Conservation (phyloP, 2,329 filamentous ascomycete genomes). For the Keithomyces neogunnii region DNA sequence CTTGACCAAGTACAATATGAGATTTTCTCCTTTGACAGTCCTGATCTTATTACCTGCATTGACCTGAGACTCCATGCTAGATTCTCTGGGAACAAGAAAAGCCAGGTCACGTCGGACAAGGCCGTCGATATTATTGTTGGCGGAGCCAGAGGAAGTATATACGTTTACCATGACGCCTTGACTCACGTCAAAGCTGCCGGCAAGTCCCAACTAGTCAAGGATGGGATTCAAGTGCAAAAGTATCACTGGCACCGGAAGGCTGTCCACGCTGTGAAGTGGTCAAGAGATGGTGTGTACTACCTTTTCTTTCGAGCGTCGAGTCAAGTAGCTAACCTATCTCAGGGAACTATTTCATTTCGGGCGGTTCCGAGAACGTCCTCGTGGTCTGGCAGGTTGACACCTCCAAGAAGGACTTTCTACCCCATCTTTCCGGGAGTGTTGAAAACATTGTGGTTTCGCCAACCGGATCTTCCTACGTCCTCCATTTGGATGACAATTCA, state of each 20-base stretch:
- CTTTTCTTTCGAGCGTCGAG: not conserved
- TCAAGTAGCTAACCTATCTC: slow-evolving; percentile 19
- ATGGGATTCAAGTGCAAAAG: slow-evolving; percentile 51
- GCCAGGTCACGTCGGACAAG: slow-evolving; percentile 17
- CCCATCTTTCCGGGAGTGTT: slow-evolving; percentile 81
- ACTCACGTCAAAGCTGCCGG: slow-evolving; percentile 41
- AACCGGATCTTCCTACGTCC: slow-evolving; percentile 68
- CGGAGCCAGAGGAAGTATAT: slow-evolving; percentile 65
- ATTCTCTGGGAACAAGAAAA: slow-evolving; percentile 14
- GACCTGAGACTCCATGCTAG: slow-evolving; percentile 44
- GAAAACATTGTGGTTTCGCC: slow-evolving; percentile 78
- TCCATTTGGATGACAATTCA: slow-evolving; percentile 88
- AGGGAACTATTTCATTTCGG: slow-evolving; percentile 92
- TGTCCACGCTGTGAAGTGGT: slow-evolving; percentile 85
- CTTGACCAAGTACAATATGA: slow-evolving; percentile 35
- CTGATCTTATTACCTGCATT: slow-evolving; percentile 58
- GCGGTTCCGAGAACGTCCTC: slow-evolving; percentile 80
- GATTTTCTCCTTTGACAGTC: slow-evolving; percentile 49
- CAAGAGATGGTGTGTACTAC: slow-evolving; percentile 61
- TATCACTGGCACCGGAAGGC: slow-evolving; percentile 87
- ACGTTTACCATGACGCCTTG: slow-evolving; percentile 72
- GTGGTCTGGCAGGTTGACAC: slow-evolving; percentile 93
- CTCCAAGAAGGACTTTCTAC: slow-evolving; percentile 70
- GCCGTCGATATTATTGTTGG: slow-evolving; percentile 72
- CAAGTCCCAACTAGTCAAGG: slow-evolving; percentile 29